Percentiles rank a stretch among this genome's conserved stretches.
phyloP scores from a whole-genome alignment of 192 early-diverging fungal species.

The Phycomyces nitens region DNA sequence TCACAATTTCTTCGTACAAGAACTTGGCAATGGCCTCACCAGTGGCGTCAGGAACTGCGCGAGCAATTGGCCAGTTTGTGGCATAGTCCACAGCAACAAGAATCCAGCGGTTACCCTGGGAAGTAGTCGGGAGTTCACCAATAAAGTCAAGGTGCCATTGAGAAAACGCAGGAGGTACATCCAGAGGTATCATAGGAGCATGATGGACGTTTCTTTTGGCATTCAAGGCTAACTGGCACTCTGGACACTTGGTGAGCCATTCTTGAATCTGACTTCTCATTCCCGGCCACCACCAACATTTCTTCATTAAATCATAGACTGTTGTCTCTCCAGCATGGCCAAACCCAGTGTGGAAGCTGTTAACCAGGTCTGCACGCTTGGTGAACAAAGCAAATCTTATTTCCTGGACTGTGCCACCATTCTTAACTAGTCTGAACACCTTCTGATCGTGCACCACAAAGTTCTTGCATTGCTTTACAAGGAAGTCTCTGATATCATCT shows the following conservation, averaged over 20 bases:
- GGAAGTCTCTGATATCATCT: neutral
- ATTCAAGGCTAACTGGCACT: conserved; percentile 1
- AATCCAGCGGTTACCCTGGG: conserved; percentile 15
- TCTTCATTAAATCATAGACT: neutral
- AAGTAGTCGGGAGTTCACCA: conserved; percentile 3
- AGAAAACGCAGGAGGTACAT: conserved; percentile 6
- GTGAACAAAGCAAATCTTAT: neutral
- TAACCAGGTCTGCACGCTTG: neutral
- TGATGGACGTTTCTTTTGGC: neutral
- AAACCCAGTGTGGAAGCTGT: conserved; percentile 1
- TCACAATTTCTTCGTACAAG: conserved; percentile 29
- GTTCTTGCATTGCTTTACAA: neutral
- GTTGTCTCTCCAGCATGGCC: neutral
- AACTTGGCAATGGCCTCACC: conserved; percentile 18
- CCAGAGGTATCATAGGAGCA: conserved; percentile 2
- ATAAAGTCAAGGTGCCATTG: conserved; percentile 20
- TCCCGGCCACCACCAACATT: conserved; percentile 11
- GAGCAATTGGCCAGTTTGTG: conserved; percentile 30
- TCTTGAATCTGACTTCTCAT: conserved; percentile 5
- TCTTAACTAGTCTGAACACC: neutral
- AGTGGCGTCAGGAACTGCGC: conserved; percentile 13
- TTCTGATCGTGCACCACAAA: neutral
- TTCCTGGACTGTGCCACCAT: too few species aligned
- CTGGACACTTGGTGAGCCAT: conserved; percentile 4
- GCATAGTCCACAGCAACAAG: conserved; percentile 27